These are phyloP conservation scores for Mycosphaerella sp. DNA, from an alignment of 2,329 filamentous ascomycete genomes.

Conservation along the genomic window DNA sequence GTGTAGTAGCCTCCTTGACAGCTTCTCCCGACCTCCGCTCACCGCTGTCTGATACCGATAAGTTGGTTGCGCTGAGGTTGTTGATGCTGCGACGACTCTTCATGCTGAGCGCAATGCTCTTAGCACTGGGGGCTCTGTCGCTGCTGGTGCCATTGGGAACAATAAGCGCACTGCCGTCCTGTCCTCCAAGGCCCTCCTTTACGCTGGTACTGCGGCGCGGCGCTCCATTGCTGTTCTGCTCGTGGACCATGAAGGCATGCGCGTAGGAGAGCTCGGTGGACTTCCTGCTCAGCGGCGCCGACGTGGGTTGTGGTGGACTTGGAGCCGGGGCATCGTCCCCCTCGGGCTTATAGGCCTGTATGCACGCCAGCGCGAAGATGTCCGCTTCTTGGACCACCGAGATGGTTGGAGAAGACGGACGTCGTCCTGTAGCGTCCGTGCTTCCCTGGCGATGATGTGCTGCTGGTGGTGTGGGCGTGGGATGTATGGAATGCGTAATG, in stretches of 20 bases:
- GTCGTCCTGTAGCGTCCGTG: slow-evolving; percentile 6
- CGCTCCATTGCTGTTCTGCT: slow-evolving; percentile 33
- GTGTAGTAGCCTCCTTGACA: slow-evolving; percentile 24
- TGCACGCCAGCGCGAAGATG: slow-evolving; percentile 24
- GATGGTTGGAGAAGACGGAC: slow-evolving; percentile 1
- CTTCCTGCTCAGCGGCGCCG: slow-evolving; percentile 27
- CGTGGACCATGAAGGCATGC: slow-evolving; percentile 39
- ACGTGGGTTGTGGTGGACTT: slow-evolving; percentile 11
- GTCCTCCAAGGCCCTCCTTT: slow-evolving; percentile 33
- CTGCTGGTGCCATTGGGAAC: slow-evolving; percentile 23
- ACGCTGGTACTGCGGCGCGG: slow-evolving; percentile 34
- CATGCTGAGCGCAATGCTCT: slow-evolving; percentile 35
- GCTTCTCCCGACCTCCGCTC: slow-evolving; percentile 30
- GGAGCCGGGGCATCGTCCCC: slow-evolving; percentile 25
- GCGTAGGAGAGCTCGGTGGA: slow-evolving; percentile 30
- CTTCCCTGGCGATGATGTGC: not conserved
- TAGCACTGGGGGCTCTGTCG: slow-evolving; percentile 28
- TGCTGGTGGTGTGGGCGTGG: not conserved
- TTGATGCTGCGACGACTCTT: slow-evolving; percentile 27
- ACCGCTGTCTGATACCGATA: slow-evolving; percentile 25
- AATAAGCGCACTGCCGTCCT: slow-evolving; percentile 28
- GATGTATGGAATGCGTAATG: not conserved
- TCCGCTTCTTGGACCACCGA: slow-evolving; percentile 1
- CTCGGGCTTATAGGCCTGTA: slow-evolving; percentile 26
- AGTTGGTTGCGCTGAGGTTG: slow-evolving; percentile 16